Evolutionary conservation across 2,329 filamentous ascomycete genomes (phyloP), one percentile per base, ranked within the genome.

Genomic region (Fusarium sp.): DNA sequence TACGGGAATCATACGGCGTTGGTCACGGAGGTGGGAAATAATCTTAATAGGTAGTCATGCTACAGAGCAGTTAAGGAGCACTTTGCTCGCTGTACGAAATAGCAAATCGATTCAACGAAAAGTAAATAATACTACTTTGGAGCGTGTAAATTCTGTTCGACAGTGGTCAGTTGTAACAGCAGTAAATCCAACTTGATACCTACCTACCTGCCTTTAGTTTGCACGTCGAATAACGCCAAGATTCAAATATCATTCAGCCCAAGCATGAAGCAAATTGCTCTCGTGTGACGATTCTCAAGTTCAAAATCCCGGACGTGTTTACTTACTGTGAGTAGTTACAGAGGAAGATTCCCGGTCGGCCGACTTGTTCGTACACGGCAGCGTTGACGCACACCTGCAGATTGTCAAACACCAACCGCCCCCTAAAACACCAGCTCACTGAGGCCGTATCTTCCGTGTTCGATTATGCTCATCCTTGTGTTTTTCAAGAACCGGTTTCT

Each of bases 401-500:
- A 37, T 50, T 72, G 5, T 67, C 63, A 64, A 72, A 72, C 5
- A 18, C 30, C 25, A 72, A 64, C 27, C 25, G 25, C 25, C 25
- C 25, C 25, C 25, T 27, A 27, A 27, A 27, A 27, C 25, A 27
- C 25, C 25, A 27, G 25, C 25, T 27, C 25, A 27, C 25, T 27
- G 25, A 27, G 25, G 25, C 25, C 25, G 25, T 27, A 27, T 27
- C 25, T 27, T 27, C 6, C 25, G 25, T 3, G 4, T 27, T 27
- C 25, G 25, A 27, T 27, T 27, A 27, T 27, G 25, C 25, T 27
- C 25, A 27, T 27, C 25, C 25, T 27, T 4, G 25, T 27, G 6
- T 5, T 27, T 27, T 27, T 27, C 0, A 35, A 76, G 69, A 2
- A 70, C 66, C 14, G 67, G 74, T 1, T 75, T 75, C 1, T 65